phyloP scores from a whole-genome alignment of 192 early-diverging fungal genomes.

The Rhizoclosmatium globosum region DNA sequence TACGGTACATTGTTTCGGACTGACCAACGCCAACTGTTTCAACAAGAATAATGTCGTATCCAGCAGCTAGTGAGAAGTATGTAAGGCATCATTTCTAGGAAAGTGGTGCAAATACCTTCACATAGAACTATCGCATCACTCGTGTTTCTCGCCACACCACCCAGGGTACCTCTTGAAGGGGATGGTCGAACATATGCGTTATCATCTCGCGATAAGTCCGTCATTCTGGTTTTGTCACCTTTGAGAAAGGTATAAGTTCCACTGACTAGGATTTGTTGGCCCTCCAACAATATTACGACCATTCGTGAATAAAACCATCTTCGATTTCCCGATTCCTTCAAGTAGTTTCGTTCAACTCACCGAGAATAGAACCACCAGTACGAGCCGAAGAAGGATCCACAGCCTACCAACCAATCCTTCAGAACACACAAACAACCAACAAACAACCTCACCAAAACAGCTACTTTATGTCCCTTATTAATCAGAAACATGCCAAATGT shows the following conservation, averaged over 20 bases:
- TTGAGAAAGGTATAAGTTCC: background rate
- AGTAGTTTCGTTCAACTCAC: slow-evolving; percentile 14
- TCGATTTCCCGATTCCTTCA: background rate
- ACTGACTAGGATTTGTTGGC: background rate
- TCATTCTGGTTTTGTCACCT: slow-evolving; percentile 88
- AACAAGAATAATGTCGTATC: slow-evolving; percentile 82
- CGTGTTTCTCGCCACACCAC: slow-evolving; percentile 82
- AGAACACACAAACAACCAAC: background rate
- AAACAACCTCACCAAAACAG: slow-evolving; percentile 66
- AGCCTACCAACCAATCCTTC: slow-evolving; percentile 57
- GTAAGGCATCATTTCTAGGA: background rate
- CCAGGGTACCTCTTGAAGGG: slow-evolving; percentile 77
- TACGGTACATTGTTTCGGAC: slow-evolving; percentile 74
- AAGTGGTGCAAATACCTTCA: slow-evolving; percentile 59
- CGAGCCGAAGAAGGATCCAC: slow-evolving; percentile 83
- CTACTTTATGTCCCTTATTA: slow-evolving; percentile 70
- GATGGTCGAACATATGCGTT: slow-evolving; percentile 81
- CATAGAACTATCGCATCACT: slow-evolving; percentile 82
- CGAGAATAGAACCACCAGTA: slow-evolving; percentile 84
- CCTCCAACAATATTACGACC: too few relatives aligned
- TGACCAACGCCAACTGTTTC: slow-evolving; percentile 93
- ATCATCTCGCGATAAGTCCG: slow-evolving; percentile 65
- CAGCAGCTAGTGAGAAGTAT: slow-evolving; percentile 72
- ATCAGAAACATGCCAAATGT: slow-evolving; percentile 80
- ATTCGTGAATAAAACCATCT: too few relatives aligned